Base-by-base conservation (phyloP, 108 stramenopile genomes). In the Cafeteria roenbergensis region DNA sequence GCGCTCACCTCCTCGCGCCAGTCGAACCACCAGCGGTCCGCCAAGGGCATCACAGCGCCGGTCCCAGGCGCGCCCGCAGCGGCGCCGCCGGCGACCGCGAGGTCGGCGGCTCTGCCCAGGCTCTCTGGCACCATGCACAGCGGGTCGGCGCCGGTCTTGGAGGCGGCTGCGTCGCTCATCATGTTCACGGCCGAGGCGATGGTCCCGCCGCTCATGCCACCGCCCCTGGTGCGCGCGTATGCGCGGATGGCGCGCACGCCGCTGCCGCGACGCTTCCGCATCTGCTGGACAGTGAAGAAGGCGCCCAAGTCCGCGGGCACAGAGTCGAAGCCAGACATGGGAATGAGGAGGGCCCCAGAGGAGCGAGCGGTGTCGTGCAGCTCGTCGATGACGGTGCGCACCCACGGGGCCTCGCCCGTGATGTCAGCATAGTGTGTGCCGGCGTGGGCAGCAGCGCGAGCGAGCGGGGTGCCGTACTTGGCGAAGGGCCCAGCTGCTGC, bases 381-480 rank as follows among this genome's bases (percentile, higher is more conserved):
- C 34, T 65, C 53, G 55, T 66, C 62, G 51, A 86, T 74, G 87
- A 89, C 88, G 27, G 74, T 67, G 34, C 75, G 74, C 48, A 77
- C 88, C 90, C 90, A 94, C 12, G 66, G 37, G 6, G 83, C 77
- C 75, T 97, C 93, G 4, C 93, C 91, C 0, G 93, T 94, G 56
- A 93, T 86, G 72, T 97, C 96, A 12, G 75, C 76, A 73, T 89
- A 92, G 75, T 91, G 78, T 17, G 87, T 79, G 24, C 92, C 92
- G 59, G 63, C 34, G 55, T 73, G 52, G 8, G 78, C 91, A 67
- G 92, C 93, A 6, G 82, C 82, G 1, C 71, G 73, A 24, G 94
- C 91, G 27, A 94, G 69, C 38, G 65, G 64, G 6, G 35, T 82
- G 24, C 88, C 88, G 69, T 88, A 91, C 36, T 58, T 68, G n/a